Conservation (phyloP, 106 monocot species). For the Dendrobium nobile region DNA sequence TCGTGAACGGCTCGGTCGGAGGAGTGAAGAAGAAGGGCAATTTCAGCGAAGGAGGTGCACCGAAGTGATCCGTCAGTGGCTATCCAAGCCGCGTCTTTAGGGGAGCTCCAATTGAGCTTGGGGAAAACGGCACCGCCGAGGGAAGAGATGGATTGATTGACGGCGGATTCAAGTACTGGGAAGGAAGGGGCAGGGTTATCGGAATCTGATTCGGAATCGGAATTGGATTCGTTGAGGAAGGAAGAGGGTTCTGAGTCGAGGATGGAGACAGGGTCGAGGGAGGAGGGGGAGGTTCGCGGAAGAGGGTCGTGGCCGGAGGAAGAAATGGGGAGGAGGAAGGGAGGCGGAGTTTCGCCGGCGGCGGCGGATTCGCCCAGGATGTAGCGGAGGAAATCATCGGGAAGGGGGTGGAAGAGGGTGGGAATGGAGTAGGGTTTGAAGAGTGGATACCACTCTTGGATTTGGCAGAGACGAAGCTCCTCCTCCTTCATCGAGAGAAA, state of each 20-base stretch:
- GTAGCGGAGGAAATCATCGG: slow-evolving; percentile 43
- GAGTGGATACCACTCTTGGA: slow-evolving; percentile 67
- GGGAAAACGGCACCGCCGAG: slow-evolving; percentile 83
- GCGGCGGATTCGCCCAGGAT: slow-evolving; percentile 25
- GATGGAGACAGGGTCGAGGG: slow-evolving; percentile 10
- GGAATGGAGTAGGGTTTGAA: slow-evolving; percentile 57
- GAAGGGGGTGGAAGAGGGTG: slow-evolving; percentile 55
- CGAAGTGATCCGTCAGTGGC: slow-evolving; percentile 47
- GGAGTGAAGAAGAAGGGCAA: slow-evolving; percentile 73
- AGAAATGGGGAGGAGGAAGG: slow-evolving; percentile 28
- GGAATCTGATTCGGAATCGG: slow-evolving; percentile 6
- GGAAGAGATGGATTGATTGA: slow-evolving; percentile 39
- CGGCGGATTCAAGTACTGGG: slow-evolving; percentile 52
- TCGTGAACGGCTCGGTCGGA: slow-evolving; percentile 72
- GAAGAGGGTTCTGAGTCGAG: slow-evolving; percentile 21
- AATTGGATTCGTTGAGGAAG: slow-evolving; percentile 12
- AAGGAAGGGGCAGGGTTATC: slow-evolving; percentile 38
- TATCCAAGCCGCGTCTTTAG: slow-evolving; percentile 86
- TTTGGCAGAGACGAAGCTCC: slow-evolving; percentile 56
- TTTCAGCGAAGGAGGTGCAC: slow-evolving; percentile 67
- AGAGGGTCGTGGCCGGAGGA: slow-evolving; percentile 25
- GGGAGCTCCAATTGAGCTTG: slow-evolving; percentile 94
- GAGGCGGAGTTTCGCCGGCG: slow-evolving; percentile 11
- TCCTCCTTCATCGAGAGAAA: slow-evolving; percentile 23
- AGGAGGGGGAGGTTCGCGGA: slow-evolving; percentile 13